phyloP scores from a whole-genome alignment of 2,329 filamentous ascomycete genomes.

The Metarhizium robertsii region DNA sequence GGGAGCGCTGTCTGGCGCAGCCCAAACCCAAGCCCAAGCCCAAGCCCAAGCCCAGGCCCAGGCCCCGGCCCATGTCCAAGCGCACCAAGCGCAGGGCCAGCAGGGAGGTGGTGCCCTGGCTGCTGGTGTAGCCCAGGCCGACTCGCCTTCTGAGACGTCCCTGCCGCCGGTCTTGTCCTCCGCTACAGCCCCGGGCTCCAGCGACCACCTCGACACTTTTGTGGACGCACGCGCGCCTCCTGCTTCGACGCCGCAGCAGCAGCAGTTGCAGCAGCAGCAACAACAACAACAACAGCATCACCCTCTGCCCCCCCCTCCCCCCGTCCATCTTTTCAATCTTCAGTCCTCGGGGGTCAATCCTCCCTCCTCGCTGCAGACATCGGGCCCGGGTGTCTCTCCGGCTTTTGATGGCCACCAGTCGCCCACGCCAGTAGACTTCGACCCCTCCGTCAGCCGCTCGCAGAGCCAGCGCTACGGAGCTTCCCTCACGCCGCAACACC shows the following conservation, averaged over 20 bases:
- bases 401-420: slow-evolving; percentile 26
- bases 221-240: slow-evolving; percentile 15
- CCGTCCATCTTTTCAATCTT: slow-evolving; percentile 22
- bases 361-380: slow-evolving; percentile 22
- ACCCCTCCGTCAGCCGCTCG: slow-evolving; percentile 32
- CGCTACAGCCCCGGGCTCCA: slow-evolving; percentile 34
- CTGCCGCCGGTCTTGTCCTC: slow-evolving; percentile 39
- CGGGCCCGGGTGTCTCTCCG: slow-evolving; percentile 13
- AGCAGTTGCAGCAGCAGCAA: slow-evolving; percentile 15
- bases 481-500: slow-evolving; percentile 16
- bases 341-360: slow-evolving; percentile 18
- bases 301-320: slow-evolving; percentile 15
- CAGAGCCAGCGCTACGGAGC: slow-evolving; percentile 40
- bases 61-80: neutral
- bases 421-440: slow-evolving; percentile 29
- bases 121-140: slow-evolving; percentile 13
- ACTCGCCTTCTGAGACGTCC: slow-evolving; percentile 21
- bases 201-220: slow-evolving; percentile 31
- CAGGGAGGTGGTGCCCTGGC: neutral
- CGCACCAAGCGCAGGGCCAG: neutral
- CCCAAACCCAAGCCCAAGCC: neutral
- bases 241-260: slow-evolving; percentile 14
- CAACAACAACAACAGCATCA: slow-evolving; percentile 20
- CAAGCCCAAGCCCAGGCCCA: neutral
- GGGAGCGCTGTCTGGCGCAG: neutral